phyloP scores from a whole-genome alignment of 441 rosid genomes.

The Populus tomentosa region DNA sequence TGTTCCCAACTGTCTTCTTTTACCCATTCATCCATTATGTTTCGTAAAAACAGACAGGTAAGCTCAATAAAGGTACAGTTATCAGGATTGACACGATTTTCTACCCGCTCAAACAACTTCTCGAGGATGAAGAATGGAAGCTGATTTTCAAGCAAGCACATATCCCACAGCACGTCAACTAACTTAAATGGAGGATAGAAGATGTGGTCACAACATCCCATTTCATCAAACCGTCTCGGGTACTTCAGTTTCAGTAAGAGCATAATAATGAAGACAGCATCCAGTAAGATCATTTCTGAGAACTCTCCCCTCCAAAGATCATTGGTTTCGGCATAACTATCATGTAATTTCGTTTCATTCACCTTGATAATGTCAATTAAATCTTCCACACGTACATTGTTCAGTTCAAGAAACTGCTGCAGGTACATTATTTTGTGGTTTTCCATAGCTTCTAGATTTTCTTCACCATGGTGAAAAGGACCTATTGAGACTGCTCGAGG shows the following conservation, averaged over 20 bases:
- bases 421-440: neutral
- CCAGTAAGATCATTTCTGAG: neutral
- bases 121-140: conserved; percentile 12
- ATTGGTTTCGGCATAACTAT: conserved; percentile 14
- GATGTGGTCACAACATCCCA: fast-evolving
- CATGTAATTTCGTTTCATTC: neutral
- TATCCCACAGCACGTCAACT: neutral
- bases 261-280: neutral
- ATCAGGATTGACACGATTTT: too few relatives aligned
- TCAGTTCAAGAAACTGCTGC: conserved; percentile 2
- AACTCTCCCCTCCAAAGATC: neutral
- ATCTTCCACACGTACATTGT: neutral
- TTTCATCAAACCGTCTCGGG: too few relatives aligned
- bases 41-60: neutral
- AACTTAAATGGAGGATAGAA: fast-evolving
- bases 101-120: neutral
- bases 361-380: neutral
- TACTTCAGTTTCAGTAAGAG: neutral
- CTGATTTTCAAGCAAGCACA: conserved; percentile 28
- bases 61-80: fast-evolving
- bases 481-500: neutral
- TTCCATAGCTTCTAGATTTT: neutral
- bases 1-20: neutral
- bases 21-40: neutral
- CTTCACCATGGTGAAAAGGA: neutral